These are phyloP conservation scores for Persicaria tinctoria DNA, from an alignment of 148 eudicot genomes.

Conservation along the genomic window DNA sequence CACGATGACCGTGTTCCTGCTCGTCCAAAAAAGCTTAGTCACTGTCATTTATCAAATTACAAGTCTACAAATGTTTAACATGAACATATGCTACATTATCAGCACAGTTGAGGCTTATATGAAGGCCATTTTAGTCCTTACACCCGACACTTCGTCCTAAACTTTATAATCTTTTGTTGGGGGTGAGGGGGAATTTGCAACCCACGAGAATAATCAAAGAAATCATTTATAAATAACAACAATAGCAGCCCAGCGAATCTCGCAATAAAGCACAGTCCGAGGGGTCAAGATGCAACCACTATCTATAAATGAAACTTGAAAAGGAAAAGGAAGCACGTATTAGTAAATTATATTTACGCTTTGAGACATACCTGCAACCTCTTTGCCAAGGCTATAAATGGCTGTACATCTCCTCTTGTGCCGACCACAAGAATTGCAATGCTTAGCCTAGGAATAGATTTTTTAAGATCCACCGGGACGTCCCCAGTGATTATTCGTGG, in stretches of 20 bases:
- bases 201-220: too few relatives aligned
- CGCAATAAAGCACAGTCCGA: too few relatives aligned
- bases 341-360: neutral
- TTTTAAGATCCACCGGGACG: slow-evolving; percentile 23
- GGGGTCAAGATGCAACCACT: too few relatives aligned
- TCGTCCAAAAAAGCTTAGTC: slow-evolving; percentile 12
- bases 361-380: slow-evolving; percentile 58
- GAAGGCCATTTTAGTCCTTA: neutral
- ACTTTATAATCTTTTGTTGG: too few relatives aligned
- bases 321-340: too few relatives aligned
- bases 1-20: slow-evolving; percentile 88
- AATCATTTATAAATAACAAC: too few relatives aligned
- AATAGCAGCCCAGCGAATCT: too few relatives aligned
- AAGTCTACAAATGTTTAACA: neutral
- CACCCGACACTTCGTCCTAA: slow-evolving; percentile 7
- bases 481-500: neutral
- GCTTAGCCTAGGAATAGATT: slow-evolving; percentile 48
- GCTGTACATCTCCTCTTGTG: slow-evolving; percentile 92
- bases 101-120: neutral
- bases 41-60: neutral
- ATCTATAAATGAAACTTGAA: too few relatives aligned
- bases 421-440: slow-evolving; percentile 83
- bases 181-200: too few relatives aligned
- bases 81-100: neutral
- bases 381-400: slow-evolving; percentile 69